Percentiles rank a stretch among this genome's conserved stretches.
phyloP scores from a whole-genome alignment of 2,329 filamentous ascomycete species.

The Colletotrichum sp. region DNA sequence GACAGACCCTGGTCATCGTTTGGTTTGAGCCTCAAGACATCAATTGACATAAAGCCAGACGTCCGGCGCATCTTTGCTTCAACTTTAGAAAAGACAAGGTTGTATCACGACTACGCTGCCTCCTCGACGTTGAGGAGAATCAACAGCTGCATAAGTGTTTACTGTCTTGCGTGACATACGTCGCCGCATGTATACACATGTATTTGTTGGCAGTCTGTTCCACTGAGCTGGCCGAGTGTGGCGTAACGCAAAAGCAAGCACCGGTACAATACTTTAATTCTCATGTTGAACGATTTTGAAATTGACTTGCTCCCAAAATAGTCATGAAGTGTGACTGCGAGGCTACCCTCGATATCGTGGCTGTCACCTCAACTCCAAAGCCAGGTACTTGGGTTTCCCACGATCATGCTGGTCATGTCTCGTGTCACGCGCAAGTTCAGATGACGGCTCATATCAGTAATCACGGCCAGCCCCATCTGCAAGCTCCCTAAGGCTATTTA shows the following conservation, averaged over 20 bases:
- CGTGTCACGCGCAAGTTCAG: background rate
- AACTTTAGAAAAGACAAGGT: background rate
- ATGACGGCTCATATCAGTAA: background rate
- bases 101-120: background rate
- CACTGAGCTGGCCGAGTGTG: background rate
- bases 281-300: background rate
- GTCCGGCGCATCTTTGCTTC: background rate
- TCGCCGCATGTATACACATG: background rate
- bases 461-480: background rate
- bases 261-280: background rate
- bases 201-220: background rate
- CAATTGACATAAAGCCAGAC: background rate
- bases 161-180: background rate
- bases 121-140: background rate
- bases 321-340: background rate
- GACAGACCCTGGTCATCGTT: background rate
- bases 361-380: background rate
- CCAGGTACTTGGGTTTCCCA: background rate
- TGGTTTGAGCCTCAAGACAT: background rate
- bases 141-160: fast-evolving
- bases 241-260: background rate
- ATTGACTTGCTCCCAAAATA: background rate
- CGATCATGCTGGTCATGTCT: background rate
- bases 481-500: background rate
- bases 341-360: background rate